These are phyloP conservation scores for Fraxinus angustifolia DNA, from an alignment of 305 asterid species.

Conservation along the genomic window DNA sequence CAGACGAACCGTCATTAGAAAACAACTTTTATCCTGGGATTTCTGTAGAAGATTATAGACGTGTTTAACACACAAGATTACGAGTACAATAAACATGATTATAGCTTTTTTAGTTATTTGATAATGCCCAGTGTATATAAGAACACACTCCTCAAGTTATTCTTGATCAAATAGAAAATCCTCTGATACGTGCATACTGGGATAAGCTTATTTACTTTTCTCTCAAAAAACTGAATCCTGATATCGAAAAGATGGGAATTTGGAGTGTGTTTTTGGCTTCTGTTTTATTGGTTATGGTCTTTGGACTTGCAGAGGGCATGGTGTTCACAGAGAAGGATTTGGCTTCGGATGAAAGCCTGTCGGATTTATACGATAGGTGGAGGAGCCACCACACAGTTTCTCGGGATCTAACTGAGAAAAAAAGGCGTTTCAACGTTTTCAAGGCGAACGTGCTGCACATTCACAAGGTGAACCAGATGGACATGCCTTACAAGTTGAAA, in stretches of 20 bases:
- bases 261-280: slow-evolving; percentile 34
- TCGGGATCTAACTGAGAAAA: slow-evolving; percentile 54
- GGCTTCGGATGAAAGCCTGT: slow-evolving; percentile 59
- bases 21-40: slow-evolving; percentile 25
- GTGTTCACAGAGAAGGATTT: slow-evolving; percentile 69
- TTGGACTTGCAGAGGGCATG: slow-evolving; percentile 43
- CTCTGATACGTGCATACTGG: background rate
- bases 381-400: slow-evolving; percentile 68
- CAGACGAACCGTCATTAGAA: slow-evolving; percentile 5
- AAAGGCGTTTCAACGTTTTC: slow-evolving; percentile 72
- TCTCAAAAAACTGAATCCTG: background rate
- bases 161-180: background rate
- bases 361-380: slow-evolving; percentile 70
- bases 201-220: background rate
- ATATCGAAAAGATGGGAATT: slow-evolving; percentile 12
- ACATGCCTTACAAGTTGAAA: slow-evolving; percentile 71
- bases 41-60: background rate
- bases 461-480: slow-evolving; percentile 62
- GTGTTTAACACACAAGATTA: background rate
- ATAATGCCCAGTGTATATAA: background rate
- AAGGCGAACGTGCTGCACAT: slow-evolving; percentile 59
- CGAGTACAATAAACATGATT: background rate
- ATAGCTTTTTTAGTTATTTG: background rate
- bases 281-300: slow-evolving; percentile 32
- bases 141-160: background rate